Base-by-base conservation (phyloP, 148 eudicot species). In the Dianthus caryophyllus region DNA sequence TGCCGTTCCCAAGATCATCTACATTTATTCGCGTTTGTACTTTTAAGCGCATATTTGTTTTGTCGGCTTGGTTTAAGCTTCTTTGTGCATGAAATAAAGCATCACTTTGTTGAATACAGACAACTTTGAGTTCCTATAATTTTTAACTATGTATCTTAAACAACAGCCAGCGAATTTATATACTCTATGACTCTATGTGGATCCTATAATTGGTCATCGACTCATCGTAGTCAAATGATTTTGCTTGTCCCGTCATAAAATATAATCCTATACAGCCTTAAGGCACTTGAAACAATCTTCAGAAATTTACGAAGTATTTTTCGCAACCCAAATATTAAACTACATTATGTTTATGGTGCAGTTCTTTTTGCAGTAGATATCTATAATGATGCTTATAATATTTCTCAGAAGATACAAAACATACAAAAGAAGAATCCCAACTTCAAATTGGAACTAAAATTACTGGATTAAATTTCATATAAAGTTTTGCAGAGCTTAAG, bases 51-150 rank as follows among this genome's bases (percentile, higher is more conserved):
- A 44, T 14, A 48, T 61, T 25, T 61, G 52, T 25, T 76, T 52
- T 73, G 72, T 61, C 72, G n/a, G 63, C 69, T 38, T 69, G 54
- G 54, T 5, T 66, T 70, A 48, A 76, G 61, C 64, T 71, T 71
- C 70, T 68, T 21, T 61, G 62, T 71, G 67, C 63, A 65, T 70
- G 74, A 70, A 70, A 65, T 75, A 59, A 70, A 63, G 25, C 12
- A 20, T 22, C 12, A 2, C 52, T 25, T 46, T 14, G 65, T 38
- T 61, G 65, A 61, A 61, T 38, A 39, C 47, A 39, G 44, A 46
- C 66, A 12, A 8, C 7, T 10, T 57, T 17, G 13, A 44, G 2
- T 44, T 46, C 33, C 6, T 15, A 24, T 13, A 1, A 22, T 15
- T 63, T 24, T 63, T 24, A 33, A 26, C 24, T 25, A 44, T 24